Base-by-base conservation (phyloP, 352 stramenopile genomes). In the Phytophthora europaea region DNA sequence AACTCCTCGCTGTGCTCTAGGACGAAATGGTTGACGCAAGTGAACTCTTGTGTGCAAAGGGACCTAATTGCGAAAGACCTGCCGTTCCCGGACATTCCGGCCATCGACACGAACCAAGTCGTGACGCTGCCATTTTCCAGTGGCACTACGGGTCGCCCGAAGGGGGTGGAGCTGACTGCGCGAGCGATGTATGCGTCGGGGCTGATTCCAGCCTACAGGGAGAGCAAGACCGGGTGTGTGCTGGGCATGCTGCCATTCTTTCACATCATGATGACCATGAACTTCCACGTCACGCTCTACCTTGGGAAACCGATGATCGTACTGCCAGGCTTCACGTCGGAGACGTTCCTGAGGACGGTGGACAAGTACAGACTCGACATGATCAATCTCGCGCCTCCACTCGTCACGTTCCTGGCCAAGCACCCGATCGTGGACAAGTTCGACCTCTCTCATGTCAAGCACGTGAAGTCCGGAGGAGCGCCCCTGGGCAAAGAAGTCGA, bases 101-200 rank as follows among this genome's bases (percentile, higher is more conserved):
- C 51, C 4, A 73, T 77, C 33, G 52, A 73, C 36, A 51, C 64
- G 20, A 51, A 68, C 48, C 63, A 77, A 56, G 54, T 77, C 4
- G 70, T 77, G 61, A 62, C 57, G 28, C 53, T 99, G 6, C 95
- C 96, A 4, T 99, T 98, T 72, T 98, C 92, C 15, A 97, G 84
- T 53, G 95, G 95, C 31, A 98, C 94, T 1, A 99, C 95, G 7
- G 93, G 93, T 16, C 62, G 83, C 0, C 91, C 93, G 5, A 99
- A 89, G 70, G 94, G 92, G 12, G 93, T 98, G 15, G 93, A 98
- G 79, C 74, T 98, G 47, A 94, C 79, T n/a, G 91, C 96, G 70
- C 48, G 67, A 9, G 97, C 94, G 57, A 76, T 98, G 43, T 83
- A 89, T 28, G 76, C 75, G 6, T 95, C 94, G 71, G 72, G 96